phyloP scores from a whole-genome alignment of 1,139 yeast species.

The Petasospora rhodanensis region DNA sequence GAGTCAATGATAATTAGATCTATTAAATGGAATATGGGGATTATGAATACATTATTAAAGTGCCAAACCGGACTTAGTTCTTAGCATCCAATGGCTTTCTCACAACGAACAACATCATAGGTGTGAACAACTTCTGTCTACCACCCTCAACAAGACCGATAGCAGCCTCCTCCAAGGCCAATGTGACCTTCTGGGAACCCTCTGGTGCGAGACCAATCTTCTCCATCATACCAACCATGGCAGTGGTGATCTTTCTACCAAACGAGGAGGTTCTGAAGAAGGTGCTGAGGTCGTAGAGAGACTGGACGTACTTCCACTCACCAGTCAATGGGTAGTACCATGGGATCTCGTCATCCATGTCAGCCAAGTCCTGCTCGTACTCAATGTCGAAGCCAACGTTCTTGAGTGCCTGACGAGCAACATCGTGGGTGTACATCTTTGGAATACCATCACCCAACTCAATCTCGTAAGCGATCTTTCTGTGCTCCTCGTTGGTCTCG shows the following conservation, averaged over 20 bases:
- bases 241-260: slow-evolving; percentile 85
- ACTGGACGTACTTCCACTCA: slow-evolving; percentile 83
- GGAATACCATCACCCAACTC: slow-evolving; percentile 99
- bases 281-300: slow-evolving; percentile 72
- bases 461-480: slow-evolving; percentile 93
- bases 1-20: too few species aligned
- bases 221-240: slow-evolving; percentile 76
- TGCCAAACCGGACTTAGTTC: too few species aligned
- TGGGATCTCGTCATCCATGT: slow-evolving; percentile 77
- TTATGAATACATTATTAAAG: too few species aligned
- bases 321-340: slow-evolving; percentile 98
- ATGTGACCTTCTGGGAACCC: slow-evolving; percentile 88
- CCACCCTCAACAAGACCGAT: slow-evolving; percentile 94
- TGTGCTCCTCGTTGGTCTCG: slow-evolving; percentile 81
- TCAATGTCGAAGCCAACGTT: slow-evolving; percentile 84
- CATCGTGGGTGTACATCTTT: slow-evolving; percentile 83
- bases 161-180: slow-evolving; percentile 95
- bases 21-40: too few species aligned
- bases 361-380: slow-evolving; percentile 79
- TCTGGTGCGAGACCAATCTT: slow-evolving; percentile 84
- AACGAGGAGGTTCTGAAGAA: slow-evolving; percentile 82
- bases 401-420: slow-evolving; percentile 82
- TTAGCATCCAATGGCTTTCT: slow-evolving; percentile 57
- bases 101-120: slow-evolving; percentile 90
- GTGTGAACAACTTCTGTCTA: slow-evolving; percentile 80